Conservation (phyloP, 1,284 basidiomycete genomes). For the Sanghuangporus sanghuang region DNA sequence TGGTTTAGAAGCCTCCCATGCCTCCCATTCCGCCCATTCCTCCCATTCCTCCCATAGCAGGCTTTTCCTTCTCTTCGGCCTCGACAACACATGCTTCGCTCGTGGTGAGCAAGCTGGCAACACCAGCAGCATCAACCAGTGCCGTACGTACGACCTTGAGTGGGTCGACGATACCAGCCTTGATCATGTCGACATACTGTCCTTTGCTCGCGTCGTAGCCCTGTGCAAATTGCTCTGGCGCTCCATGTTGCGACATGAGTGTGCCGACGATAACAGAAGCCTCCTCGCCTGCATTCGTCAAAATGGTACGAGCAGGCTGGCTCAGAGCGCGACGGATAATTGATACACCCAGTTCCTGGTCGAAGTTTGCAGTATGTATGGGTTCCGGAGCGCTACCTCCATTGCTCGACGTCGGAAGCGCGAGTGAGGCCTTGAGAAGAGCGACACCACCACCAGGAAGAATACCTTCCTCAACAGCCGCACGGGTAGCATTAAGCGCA, state of each 20-base stretch:
- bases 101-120: conserved; percentile 89
- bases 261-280: conserved; percentile 90
- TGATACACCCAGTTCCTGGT: conserved; percentile 93
- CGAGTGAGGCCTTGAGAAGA: conserved; percentile 83
- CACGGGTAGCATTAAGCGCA: conserved; percentile 94
- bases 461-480: conserved; percentile 97
- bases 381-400: conserved; percentile 47
- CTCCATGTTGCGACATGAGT: conserved; percentile 65
- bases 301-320: conserved; percentile 83
- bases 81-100: conserved; percentile 93
- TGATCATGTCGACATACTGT: conserved; percentile 94
- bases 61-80: conserved; percentile 77
- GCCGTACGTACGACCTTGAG: conserved; percentile 91
- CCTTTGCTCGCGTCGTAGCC: conserved; percentile 92
- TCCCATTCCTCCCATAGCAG: conserved; percentile 57
- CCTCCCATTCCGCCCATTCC: conserved; percentile 64
- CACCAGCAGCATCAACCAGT: conserved; percentile 83
- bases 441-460: conserved; percentile 95
- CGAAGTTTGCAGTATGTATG: conserved; percentile 88
- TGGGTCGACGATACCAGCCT: conserved; percentile 90
- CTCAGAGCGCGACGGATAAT: conserved; percentile 90
- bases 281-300: conserved; percentile 95
- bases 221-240: conserved; percentile 68
- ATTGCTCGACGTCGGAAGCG: conserved; percentile 59
- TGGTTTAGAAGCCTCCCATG: neutral